A percentile compares a stretch with the other conserved stretches of the same genome.
Evolutionary conservation across 306 rosid genomes (phyloP).

Genomic region (Cicer yamashitae): DNA sequence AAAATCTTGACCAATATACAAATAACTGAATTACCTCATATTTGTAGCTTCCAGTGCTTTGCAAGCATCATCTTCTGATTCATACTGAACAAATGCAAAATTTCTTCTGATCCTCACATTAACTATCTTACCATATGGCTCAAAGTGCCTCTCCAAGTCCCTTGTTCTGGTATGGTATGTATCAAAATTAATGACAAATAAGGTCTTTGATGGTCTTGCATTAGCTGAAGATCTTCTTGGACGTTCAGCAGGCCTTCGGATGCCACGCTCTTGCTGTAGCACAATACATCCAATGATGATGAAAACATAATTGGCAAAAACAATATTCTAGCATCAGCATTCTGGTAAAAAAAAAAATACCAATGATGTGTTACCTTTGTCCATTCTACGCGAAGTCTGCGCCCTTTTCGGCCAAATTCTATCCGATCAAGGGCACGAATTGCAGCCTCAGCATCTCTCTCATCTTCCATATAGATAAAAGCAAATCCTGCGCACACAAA

Average conservation of each 20-base stretch:
- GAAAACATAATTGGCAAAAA: constrained; percentile 25
- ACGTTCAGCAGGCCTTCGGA: constrained; percentile 75
- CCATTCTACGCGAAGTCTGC: constrained; percentile 99
- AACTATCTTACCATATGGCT: constrained; percentile 87
- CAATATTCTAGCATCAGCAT: constrained; percentile 3
- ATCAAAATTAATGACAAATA: constrained; percentile 95
- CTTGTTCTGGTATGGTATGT: constrained; percentile 86
- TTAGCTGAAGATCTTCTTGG: constrained; percentile 77
- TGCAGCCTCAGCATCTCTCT: constrained; percentile 96
- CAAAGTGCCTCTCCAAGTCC: constrained; percentile 98
- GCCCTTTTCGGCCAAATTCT: constrained; percentile 94
- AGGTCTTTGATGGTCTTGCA: constrained; percentile 85
- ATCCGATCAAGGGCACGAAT: constrained; percentile 81
- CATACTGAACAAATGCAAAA: constrained; percentile 96
- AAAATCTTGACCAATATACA: constrained; percentile 7
- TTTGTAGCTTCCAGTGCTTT: constrained; percentile 91
- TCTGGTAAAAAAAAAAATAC: background rate
- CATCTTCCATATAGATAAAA: constrained; percentile 97
- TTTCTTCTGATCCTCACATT: constrained; percentile 94
- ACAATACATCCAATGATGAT: constrained; percentile 19
- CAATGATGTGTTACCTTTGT: constrained; percentile 65
- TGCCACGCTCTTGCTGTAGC: constrained; percentile 85
- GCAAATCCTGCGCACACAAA: constrained; percentile 75
- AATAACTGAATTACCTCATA: constrained; percentile 65
- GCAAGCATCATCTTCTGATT: constrained; percentile 90